phyloP scores from a whole-genome alignment of 805 yeast genomes.

The Wickerhamiella siamensis region DNA sequence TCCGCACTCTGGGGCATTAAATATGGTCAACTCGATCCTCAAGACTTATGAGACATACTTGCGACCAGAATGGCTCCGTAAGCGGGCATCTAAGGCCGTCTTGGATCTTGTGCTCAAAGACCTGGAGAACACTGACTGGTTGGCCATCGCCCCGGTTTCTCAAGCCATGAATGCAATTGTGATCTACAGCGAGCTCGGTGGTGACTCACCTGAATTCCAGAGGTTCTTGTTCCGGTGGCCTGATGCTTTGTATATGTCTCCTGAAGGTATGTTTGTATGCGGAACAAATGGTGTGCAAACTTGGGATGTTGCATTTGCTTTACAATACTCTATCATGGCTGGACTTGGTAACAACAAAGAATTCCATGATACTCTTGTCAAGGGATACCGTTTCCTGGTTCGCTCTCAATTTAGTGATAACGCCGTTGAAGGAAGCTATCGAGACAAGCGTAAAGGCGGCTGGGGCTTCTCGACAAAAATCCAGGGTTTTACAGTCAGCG shows the following conservation, averaged over 20 bases:
- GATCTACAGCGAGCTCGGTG: conserved; percentile 55
- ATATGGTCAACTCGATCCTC: conserved; percentile 45
- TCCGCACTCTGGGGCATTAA: conserved; percentile 65
- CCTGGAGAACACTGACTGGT: conserved; percentile 56
- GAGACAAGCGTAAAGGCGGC: conserved; percentile 77
- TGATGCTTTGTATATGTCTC: conserved; percentile 72
- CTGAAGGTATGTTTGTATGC: conserved; percentile 82
- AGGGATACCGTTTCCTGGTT: conserved; percentile 56
- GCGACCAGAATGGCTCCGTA: conserved; percentile 61
- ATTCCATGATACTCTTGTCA: conserved; percentile 47
- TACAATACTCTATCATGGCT: conserved; percentile 68
- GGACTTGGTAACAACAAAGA: conserved; percentile 61
- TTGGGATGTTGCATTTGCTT: conserved; percentile 89
- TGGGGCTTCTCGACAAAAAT: conserved; percentile 95
- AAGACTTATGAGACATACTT: conserved; percentile 53
- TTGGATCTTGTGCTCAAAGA: conserved; percentile 62
- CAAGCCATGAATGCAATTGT: conserved; percentile 73
- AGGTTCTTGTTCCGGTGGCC: conserved; percentile 44
- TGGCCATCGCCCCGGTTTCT: conserved; percentile 89
- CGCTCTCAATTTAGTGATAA: conserved; percentile 77
- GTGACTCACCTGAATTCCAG: conserved; percentile 44
- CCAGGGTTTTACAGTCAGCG: conserved; percentile 94
- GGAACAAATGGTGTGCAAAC: conserved; percentile 97
- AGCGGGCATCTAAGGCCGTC: conserved; percentile 36
- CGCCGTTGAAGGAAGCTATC: conserved; percentile 58